Base-by-base conservation (phyloP, 768 basidiomycete species). In the Pisolithus microcarpus region DNA sequence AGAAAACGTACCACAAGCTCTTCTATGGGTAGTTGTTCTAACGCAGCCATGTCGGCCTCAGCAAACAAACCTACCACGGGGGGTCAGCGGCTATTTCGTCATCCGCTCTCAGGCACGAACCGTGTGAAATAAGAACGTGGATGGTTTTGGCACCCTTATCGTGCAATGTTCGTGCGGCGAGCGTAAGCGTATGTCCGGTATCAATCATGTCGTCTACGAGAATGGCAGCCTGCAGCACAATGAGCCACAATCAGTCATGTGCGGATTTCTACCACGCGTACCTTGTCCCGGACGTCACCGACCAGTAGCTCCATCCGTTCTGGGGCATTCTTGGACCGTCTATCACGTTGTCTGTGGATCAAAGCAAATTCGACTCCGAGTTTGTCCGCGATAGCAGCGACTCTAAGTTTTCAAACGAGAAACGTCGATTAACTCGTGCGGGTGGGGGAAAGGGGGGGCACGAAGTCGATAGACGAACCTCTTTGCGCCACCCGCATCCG, bases 121-220 rank as follows among this genome's bases (percentile, higher is more conserved):
- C 93, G 73, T 99, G 96, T 42, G 93, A 94, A 50, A 96, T 85
- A 37, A 98, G 68, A 2, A 88, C 93, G 64, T 92, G 82, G 4
- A 95, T 83, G 18, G 82, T 78, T 61, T 79, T 86, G 5, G 93
- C 95, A 19, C 96, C 96, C 53, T 86, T 87, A 60, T 96, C 92
- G 45, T 84, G 74, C 43, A 99, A 75, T n/a, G 91, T 88, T 42
- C 81, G 80, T 7, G 83, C 83, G 10, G 96, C 96, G 13, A 95
- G 72, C 13, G 81, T 75, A 26, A 98, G 75, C n/a, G 96, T 98
- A 36, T 75, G 78, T 11, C 94, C 95, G 5, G 91, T 91, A 65
- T 99, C 96, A 62, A 96, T 87, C 95, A 99, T 98, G 64, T 99
- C 96, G 66, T 99, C 96, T 31, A 99, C 91, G 43, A 99, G 78